These are phyloP conservation scores for Scutellaria galericulata DNA, from an alignment of 257 asterid genomes.

Conservation along the genomic window DNA sequence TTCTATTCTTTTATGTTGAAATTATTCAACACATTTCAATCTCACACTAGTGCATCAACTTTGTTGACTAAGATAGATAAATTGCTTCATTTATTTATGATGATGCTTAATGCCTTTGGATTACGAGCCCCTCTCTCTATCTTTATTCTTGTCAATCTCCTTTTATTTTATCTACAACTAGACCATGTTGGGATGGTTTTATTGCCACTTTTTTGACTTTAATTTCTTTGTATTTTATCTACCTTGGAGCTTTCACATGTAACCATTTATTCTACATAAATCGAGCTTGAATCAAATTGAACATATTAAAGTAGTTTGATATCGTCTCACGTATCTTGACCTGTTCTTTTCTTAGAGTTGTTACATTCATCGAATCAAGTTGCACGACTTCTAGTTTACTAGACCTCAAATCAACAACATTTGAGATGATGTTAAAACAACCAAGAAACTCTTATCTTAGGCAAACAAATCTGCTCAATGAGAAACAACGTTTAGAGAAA, in stretches of 20 bases:
- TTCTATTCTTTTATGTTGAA: background rate
- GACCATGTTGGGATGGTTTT: slow-evolving; percentile 46
- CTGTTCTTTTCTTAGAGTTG: too few relatives aligned
- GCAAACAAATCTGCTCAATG: slow-evolving; percentile 1
- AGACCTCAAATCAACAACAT: too few relatives aligned
- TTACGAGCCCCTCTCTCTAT: background rate
- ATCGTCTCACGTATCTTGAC: too few relatives aligned
- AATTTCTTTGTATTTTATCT: slow-evolving; percentile 31
- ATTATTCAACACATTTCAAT: background rate
- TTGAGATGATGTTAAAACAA: background rate
- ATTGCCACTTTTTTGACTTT: slow-evolving; percentile 50
- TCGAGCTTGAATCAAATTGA: too few relatives aligned
- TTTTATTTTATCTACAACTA: background rate
- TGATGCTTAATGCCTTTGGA: background rate
- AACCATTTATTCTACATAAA: too few relatives aligned
- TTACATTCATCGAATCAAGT: too few relatives aligned
- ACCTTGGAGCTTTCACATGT: slow-evolving; percentile 37
- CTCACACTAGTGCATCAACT: background rate
- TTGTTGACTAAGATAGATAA: slow-evolving; percentile 25
- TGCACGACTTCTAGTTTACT: too few relatives aligned
- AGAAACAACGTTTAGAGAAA: slow-evolving; percentile 6
- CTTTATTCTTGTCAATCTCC: slow-evolving; percentile 3
- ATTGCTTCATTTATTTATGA: background rate
- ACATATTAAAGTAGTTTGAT: too few relatives aligned
- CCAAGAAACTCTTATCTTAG: background rate